A percentile compares a stretch with the other conserved stretches of the same genome.
Evolutionary conservation across 441 rosid genomes (phyloP).

Genomic region (Aquilaria agallochum): DNA sequence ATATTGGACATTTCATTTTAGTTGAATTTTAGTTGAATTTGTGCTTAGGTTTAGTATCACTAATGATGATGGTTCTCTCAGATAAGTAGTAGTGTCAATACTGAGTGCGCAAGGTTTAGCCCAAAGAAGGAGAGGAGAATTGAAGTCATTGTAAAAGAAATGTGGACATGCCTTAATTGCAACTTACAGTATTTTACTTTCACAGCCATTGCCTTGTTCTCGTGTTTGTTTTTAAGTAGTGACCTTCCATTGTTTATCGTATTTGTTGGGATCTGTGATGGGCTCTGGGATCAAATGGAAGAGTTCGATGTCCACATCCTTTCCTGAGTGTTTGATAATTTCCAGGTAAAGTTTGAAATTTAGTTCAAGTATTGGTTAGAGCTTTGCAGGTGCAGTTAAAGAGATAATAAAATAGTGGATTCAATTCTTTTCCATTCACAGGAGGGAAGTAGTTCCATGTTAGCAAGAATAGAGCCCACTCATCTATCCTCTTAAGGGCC

Average conservation of each 20-base stretch:
- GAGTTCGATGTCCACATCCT: conserved; percentile 78
- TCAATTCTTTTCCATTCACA: no score
- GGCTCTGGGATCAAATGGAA: conserved; percentile 82
- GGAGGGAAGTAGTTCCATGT: no score
- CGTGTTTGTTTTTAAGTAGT: conserved; percentile 28
- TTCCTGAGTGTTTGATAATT: conserved; percentile 67
- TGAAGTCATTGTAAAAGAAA: conserved; percentile 62
- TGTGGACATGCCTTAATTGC: conserved; percentile 26
- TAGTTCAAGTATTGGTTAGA: no score
- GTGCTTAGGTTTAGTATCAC: neutral
- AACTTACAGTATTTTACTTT: conserved; percentile 2
- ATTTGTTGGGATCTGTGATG: conserved; percentile 77
- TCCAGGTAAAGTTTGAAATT: conserved; percentile 39
- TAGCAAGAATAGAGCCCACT: no score
- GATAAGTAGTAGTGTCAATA: conserved; percentile 73
- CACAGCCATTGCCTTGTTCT: conserved; percentile 13
- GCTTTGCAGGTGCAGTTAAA: no score
- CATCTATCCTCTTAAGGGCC: no score
- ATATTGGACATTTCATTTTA: neutral
- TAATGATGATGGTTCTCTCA: conserved; percentile 19
- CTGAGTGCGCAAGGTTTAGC: conserved; percentile 43
- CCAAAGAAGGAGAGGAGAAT: conserved; percentile 76
- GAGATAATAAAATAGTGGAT: no score
- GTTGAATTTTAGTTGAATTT: neutral
- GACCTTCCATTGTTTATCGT: conserved; percentile 68